These are phyloP conservation scores for Teunomyces aglyptinius DNA, from an alignment of 805 yeast species.

Conservation along the genomic window DNA sequence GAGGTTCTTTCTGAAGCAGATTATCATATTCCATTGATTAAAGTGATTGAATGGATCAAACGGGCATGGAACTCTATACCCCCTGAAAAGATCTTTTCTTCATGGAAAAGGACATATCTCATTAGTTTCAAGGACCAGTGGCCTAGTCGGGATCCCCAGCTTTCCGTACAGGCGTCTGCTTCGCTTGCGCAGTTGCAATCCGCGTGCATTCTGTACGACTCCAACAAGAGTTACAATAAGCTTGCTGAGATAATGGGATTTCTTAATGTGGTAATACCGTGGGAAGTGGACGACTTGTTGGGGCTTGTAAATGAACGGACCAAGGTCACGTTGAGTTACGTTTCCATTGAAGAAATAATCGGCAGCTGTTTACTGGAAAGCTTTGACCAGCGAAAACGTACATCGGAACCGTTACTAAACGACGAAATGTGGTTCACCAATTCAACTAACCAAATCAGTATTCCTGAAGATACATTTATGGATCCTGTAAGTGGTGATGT, in stretches of 20 bases:
- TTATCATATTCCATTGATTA: slow-evolving; percentile 50
- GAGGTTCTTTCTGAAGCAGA: slow-evolving; percentile 39
- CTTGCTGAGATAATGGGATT: slow-evolving; percentile 44
- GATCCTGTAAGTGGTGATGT: background rate
- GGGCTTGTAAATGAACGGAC: slow-evolving; percentile 48
- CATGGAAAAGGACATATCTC: slow-evolving; percentile 38
- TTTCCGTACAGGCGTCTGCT: slow-evolving; percentile 11
- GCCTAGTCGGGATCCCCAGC: slow-evolving; percentile 12
- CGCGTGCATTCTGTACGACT: slow-evolving; percentile 14
- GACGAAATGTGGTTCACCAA: slow-evolving; percentile 1
- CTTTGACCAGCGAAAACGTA: background rate
- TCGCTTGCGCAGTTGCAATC: slow-evolving; percentile 11
- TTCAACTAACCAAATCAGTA: background rate
- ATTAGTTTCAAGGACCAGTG: slow-evolving; percentile 27
- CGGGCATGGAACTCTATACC: slow-evolving; percentile 51
- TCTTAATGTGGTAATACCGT: slow-evolving; percentile 51
- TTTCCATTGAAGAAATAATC: slow-evolving; percentile 59
- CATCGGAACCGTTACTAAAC: slow-evolving; percentile 1
- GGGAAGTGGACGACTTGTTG: slow-evolving; percentile 56
- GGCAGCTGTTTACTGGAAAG: slow-evolving; percentile 56
- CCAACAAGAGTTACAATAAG: slow-evolving; percentile 36
- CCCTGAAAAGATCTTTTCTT: slow-evolving; percentile 26
- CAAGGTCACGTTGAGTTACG: slow-evolving; percentile 44
- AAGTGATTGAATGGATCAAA: slow-evolving; percentile 58
- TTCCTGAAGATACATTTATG: background rate